Percentiles rank a stretch among this genome's conserved stretches.
phyloP scores from a whole-genome alignment of 2,329 filamentous ascomycete species.

The Aspergillus pseudonomiae region DNA sequence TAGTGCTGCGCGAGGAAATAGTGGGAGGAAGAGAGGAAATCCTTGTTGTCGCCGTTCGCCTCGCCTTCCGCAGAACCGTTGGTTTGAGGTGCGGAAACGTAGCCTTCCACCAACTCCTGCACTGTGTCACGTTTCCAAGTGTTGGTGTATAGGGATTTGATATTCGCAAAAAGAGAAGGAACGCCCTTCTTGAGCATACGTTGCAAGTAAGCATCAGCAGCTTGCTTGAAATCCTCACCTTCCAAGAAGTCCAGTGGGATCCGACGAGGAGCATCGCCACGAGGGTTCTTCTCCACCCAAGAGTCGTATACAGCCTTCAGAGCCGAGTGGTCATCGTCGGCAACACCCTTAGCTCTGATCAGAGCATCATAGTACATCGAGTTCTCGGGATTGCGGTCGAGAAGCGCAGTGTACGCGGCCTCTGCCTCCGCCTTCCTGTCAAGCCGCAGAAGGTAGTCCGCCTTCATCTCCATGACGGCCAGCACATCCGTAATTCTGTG shows the following conservation, averaged over 20 bases:
- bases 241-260: conserved; percentile 87
- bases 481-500: conserved; percentile 82
- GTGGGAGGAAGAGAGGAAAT: conserved; percentile 75
- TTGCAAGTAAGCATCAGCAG: conserved; percentile 77
- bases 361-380: conserved; percentile 82
- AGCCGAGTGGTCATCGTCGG: conserved; percentile 62
- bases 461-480: conserved; percentile 81
- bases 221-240: conserved; percentile 77
- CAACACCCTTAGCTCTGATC: conserved; percentile 68
- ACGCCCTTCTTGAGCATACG: conserved; percentile 90
- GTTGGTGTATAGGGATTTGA: conserved; percentile 89
- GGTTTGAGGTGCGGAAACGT: conserved; percentile 59
- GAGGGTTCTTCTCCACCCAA: conserved; percentile 78
- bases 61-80: conserved; percentile 53
- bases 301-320: conserved; percentile 77
- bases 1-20: conserved; percentile 98
- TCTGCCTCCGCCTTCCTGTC: conserved; percentile 77
- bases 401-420: conserved; percentile 75
- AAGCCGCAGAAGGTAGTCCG: conserved; percentile 79
- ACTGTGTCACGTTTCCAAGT: conserved; percentile 75
- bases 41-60: conserved; percentile 55
- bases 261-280: conserved; percentile 81
- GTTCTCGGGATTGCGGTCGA: conserved; percentile 88
- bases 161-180: conserved; percentile 93
- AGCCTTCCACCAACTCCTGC: conserved; percentile 75